Conservation (phyloP, 306 rosid genomes). For the Rosa lucieae region DNA sequence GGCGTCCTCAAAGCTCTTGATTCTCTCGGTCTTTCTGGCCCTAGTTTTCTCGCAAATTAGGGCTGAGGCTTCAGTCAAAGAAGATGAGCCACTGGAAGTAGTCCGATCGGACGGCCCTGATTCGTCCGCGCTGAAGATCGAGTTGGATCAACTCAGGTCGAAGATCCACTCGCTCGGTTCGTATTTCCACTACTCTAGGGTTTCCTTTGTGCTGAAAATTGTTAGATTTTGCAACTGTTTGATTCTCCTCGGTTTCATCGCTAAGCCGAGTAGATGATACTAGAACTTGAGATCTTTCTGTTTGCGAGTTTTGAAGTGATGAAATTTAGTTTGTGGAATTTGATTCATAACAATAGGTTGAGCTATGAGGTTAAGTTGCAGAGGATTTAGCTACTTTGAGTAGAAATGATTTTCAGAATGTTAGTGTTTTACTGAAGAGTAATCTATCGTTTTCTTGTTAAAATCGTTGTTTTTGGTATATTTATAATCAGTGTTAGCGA, state of each 20-base stretch:
- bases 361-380: not conserved
- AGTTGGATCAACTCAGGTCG: conserved; percentile 66
- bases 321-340: not conserved
- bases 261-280: not conserved
- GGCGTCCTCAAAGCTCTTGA: conserved; percentile 69
- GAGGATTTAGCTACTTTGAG: not conserved
- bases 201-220: not conserved
- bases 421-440: not conserved
- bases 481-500: not conserved
- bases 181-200: conserved; percentile 16
- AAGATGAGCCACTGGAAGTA: conserved; percentile 19
- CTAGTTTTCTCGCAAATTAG: conserved; percentile 40
- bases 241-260: conserved; percentile 18
- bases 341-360: not conserved
- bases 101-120: conserved; percentile 41
- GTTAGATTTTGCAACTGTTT: not conserved
- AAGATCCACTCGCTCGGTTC: conserved; percentile 78
- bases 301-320: not conserved
- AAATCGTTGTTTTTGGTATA: too few species aligned
- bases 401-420: not conserved
- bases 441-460: not conserved
- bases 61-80: conserved; percentile 52
- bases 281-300: conserved; percentile 1
- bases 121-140: conserved; percentile 56
- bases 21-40: conserved; percentile 53